Evolutionary conservation across 176 grass and related monocot species (phyloP).

Genomic region (Oryza officinalis): DNA sequence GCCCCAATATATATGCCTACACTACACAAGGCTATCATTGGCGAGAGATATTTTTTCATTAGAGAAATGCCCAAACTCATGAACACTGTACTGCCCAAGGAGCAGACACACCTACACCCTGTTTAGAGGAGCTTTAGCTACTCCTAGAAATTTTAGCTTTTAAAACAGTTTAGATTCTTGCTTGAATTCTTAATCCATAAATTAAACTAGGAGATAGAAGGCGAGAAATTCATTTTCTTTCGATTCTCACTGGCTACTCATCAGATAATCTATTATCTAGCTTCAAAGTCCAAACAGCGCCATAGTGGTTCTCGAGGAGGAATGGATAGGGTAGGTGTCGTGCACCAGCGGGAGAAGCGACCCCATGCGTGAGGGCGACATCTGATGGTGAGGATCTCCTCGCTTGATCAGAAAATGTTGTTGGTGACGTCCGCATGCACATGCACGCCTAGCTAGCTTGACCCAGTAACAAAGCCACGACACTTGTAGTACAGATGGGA

Average conservation of each 20-base stretch:
- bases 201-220: too few species aligned
- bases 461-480: conserved; percentile 1
- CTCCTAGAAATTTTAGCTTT: too few species aligned
- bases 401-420: conserved; percentile 16
- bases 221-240: too few species aligned
- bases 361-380: conserved; percentile 35
- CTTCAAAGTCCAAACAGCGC: too few species aligned
- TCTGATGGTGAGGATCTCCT: background rate
- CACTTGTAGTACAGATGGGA: conserved; percentile 8
- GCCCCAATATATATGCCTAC: background rate
- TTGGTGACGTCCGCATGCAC: conserved; percentile 27
- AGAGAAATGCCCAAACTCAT: background rate
- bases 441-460: conserved; percentile 18
- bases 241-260: too few species aligned
- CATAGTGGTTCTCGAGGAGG: background rate
- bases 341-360: background rate
- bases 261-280: too few species aligned
- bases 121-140: too few species aligned
- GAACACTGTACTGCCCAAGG: background rate
- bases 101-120: background rate
- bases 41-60: background rate
- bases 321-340: conserved; percentile 25
- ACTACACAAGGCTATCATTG: background rate
- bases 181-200: too few species aligned
- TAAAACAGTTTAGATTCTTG: too few species aligned